Percentiles rank a stretch among this genome's conserved stretches.
Evolutionary conservation across 2,329 filamentous ascomycete genomes (phyloP).

Genomic region (Colletotrichum sp.): DNA sequence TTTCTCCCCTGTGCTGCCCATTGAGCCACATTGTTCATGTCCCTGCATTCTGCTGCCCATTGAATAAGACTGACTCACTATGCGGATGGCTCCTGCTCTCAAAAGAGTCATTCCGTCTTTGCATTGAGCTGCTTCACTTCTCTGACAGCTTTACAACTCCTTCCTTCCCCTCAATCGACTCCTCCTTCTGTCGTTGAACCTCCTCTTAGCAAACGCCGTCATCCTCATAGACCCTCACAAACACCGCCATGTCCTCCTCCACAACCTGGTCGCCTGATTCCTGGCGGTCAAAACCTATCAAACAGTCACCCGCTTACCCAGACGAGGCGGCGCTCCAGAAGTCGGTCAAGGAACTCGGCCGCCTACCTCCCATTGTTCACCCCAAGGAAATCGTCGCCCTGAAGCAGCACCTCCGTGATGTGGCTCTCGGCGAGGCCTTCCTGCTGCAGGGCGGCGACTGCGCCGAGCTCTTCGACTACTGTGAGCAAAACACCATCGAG

Average conservation of each 20-base stretch:
- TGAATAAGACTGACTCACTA: constrained; percentile 9
- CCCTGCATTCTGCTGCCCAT: background rate
- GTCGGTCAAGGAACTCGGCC: constrained; percentile 67
- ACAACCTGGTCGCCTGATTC: constrained; percentile 64
- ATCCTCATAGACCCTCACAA: background rate
- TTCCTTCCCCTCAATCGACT: background rate
- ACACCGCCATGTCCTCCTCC: constrained; percentile 9
- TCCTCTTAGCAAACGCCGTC: background rate
- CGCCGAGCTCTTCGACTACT: constrained; percentile 97
- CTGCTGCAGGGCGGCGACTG: constrained; percentile 96
- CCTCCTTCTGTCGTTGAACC: background rate
- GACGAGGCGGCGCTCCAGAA: constrained; percentile 63
- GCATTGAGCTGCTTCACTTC: background rate
- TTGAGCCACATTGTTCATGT: constrained; percentile 17
- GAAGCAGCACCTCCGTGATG: constrained; percentile 80
- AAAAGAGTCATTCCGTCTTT: background rate
- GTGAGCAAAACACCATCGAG: constrained; percentile 86
- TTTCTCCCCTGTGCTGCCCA: background rate
- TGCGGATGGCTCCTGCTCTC: background rate
- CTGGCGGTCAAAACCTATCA: constrained; percentile 80
- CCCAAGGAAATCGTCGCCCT: constrained; percentile 81
- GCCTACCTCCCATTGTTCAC: constrained; percentile 79
- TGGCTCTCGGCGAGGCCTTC: constrained; percentile 89
- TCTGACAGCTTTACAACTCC: background rate
- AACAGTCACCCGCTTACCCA: constrained; percentile 75